Evolutionary conservation across 164 flowering plant genomes (phyloP).

Genomic region (Tinospora cordifolia): DNA sequence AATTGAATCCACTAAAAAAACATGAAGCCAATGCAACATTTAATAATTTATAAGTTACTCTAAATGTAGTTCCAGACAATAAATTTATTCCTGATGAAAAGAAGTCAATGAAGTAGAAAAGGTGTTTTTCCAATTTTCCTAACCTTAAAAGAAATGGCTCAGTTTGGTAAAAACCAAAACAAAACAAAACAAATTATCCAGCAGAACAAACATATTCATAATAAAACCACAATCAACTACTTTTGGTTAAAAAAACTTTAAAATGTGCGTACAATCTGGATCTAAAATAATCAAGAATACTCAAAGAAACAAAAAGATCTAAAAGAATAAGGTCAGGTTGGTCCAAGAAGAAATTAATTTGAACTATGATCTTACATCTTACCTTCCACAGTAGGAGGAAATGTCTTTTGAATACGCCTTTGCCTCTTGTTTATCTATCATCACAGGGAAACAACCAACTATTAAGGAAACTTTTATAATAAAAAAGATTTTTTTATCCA

Average conservation of each 20-base stretch:
- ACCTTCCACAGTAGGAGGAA: constrained; percentile 94
- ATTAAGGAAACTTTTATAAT: not conserved
- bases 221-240: not conserved
- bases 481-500: too few relatives aligned
- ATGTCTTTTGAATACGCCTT: constrained; percentile 76
- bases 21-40: too few relatives aligned
- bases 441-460: constrained; percentile 8
- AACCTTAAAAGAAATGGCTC: too few relatives aligned
- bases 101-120: not conserved
- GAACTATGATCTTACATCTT: constrained; percentile 14
- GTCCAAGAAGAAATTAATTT: not conserved
- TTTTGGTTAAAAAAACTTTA: too few relatives aligned
- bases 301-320: not conserved
- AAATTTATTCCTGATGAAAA: not conserved
- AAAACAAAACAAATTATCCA: not conserved
- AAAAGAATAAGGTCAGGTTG: not conserved
- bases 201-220: not conserved
- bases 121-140: too few relatives aligned
- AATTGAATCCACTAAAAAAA: not conserved
- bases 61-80: not conserved
- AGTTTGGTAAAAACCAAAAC: too few relatives aligned
- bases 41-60: not conserved
- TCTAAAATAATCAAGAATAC: too few relatives aligned
- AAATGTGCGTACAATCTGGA: too few relatives aligned
- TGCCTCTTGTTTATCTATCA: constrained; percentile 79